Evolutionary conservation across 495 filamentous ascomycete genomes (phyloP).

Genomic region (Podospora pseudoanserina): DNA sequence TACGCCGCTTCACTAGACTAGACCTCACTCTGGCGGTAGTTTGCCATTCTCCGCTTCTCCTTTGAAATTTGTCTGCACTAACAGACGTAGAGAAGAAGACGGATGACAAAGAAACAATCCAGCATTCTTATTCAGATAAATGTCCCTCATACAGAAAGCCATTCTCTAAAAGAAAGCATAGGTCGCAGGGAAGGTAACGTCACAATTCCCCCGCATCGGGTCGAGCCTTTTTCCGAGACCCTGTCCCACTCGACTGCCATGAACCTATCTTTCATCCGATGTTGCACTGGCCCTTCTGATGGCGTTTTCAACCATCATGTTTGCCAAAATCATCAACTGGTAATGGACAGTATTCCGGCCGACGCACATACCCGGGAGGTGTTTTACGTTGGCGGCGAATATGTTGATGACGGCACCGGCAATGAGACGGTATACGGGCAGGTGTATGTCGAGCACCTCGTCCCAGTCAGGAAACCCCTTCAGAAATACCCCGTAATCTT

Average conservation of each 20-base stretch:
- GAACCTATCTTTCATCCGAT: neutral
- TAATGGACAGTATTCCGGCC: conserved; percentile 5
- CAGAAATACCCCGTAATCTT: conserved; percentile 47
- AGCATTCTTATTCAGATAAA: too few relatives aligned
- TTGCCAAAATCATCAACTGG: neutral
- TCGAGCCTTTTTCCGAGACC: neutral
- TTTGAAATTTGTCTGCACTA: too few relatives aligned
- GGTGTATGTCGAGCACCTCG: conserved; percentile 57
- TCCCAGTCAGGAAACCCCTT: conserved; percentile 28
- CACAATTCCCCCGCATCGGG: neutral
- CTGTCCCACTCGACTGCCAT: neutral
- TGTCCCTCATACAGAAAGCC: too few relatives aligned
- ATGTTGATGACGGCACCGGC: conserved; percentile 33
- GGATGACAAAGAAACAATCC: too few relatives aligned
- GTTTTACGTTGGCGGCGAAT: conserved; percentile 51
- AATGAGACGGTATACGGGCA: conserved; percentile 44
- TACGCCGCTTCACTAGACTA: too few relatives aligned
- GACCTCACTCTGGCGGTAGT: too few relatives aligned
- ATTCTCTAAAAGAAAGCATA: too few relatives aligned
- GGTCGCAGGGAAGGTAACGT: neutral
- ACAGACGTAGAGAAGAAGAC: too few relatives aligned
- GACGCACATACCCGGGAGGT: conserved; percentile 33
- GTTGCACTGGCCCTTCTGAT: neutral
- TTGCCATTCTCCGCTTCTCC: too few relatives aligned
- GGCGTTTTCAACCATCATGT: neutral